phyloP scores from a whole-genome alignment of 495 filamentous ascomycete genomes.

The Chlorociboria aeruginascens region DNA sequence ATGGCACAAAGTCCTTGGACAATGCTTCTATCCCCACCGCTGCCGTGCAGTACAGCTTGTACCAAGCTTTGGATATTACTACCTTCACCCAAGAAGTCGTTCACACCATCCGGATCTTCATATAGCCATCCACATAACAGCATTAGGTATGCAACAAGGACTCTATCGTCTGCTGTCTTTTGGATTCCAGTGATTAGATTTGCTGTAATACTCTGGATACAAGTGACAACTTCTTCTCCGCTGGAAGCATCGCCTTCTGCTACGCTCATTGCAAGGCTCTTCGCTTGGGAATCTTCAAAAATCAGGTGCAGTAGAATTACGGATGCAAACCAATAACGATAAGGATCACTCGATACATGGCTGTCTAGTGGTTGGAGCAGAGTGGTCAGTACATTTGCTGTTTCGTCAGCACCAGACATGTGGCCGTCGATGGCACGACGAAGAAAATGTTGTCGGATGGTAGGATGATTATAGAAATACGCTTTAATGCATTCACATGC shows the following conservation, averaged over 20 bases:
- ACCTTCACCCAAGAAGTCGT: slow-evolving; percentile 92
- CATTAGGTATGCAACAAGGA: slow-evolving; percentile 83
- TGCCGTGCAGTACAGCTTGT: slow-evolving; percentile 46
- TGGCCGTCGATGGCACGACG: slow-evolving; percentile 83
- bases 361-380: slow-evolving; percentile 52
- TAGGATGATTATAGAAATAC: slow-evolving; percentile 69
- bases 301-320: slow-evolving; percentile 86
- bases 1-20: slow-evolving; percentile 74
- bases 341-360: slow-evolving; percentile 57
- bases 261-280: slow-evolving; percentile 66
- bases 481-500: slow-evolving; percentile 86
- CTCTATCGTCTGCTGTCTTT: slow-evolving; percentile 65
- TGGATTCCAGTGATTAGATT: slow-evolving; percentile 69
- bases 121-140: slow-evolving; percentile 87
- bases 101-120: slow-evolving; percentile 81
- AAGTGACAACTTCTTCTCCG: slow-evolving; percentile 92
- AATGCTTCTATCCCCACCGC: slow-evolving; percentile 41
- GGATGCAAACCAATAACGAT: slow-evolving; percentile 83
- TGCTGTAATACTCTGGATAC: slow-evolving; percentile 73
- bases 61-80: slow-evolving; percentile 80
- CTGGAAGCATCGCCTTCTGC: slow-evolving; percentile 79
- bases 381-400: slow-evolving; percentile 82
- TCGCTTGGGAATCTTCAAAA: slow-evolving; percentile 69
- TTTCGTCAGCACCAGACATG: slow-evolving; percentile 61
- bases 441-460: slow-evolving; percentile 75